phyloP scores from a whole-genome alignment of 1,139 yeast genomes.

The Hansenula sp. region DNA sequence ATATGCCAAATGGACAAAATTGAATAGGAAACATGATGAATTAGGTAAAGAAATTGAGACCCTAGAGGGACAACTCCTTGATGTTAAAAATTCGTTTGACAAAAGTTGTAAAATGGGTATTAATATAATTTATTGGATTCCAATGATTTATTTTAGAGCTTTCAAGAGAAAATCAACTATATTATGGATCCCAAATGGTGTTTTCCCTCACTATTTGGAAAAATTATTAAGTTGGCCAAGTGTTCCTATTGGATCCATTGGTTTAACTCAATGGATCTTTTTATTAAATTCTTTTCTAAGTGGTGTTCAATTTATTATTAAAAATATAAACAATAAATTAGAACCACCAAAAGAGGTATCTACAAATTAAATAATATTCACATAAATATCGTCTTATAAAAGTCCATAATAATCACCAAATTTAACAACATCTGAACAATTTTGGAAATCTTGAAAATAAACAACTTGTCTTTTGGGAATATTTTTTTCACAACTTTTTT shows the following conservation, averaged over 20 bases:
- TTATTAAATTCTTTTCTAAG: constrained; percentile 4
- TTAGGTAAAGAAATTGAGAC: constrained; percentile 47
- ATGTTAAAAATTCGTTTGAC: constrained; percentile 27
- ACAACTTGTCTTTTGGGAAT: constrained; percentile 12
- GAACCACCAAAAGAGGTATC: background rate
- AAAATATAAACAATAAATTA: background rate
- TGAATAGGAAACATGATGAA: constrained; percentile 68
- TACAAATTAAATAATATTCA: no score
- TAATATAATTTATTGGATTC: constrained; percentile 2
- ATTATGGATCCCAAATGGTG: constrained; percentile 55
- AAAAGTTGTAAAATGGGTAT: constrained; percentile 12
- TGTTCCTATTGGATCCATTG: constrained; percentile 39
- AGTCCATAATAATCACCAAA: constrained; percentile 19
- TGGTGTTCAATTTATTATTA: background rate
- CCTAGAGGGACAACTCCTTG: constrained; percentile 44
- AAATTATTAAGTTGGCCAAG: constrained; percentile 60
- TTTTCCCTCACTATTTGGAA: constrained; percentile 54
- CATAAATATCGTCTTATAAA: background rate
- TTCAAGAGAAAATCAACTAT: constrained; percentile 56
- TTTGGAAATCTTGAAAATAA: constrained; percentile 18
- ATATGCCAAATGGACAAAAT: constrained; percentile 93
- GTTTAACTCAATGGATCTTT: constrained; percentile 29
- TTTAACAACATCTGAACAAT: constrained; percentile 18
- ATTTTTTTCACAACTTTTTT: constrained; percentile 5
- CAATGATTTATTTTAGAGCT: constrained; percentile 33